phyloP scores from a whole-genome alignment of 2,329 filamentous ascomycete genomes.

The Diaporthe vaccinii region DNA sequence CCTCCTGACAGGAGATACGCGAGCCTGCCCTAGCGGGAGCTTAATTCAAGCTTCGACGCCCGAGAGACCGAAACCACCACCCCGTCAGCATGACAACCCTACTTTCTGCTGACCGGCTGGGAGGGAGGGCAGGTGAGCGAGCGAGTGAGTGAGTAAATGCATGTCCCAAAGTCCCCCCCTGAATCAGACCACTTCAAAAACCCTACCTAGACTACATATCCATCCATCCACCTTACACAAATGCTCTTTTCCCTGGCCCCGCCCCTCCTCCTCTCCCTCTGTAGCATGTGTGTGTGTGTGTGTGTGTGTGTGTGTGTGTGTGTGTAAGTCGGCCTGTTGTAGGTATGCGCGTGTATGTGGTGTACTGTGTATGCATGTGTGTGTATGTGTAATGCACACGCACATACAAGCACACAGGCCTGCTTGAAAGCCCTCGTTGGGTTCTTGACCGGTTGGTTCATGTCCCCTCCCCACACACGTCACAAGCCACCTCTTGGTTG shows the following conservation, averaged over 20 bases:
- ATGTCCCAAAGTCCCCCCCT: not conserved
- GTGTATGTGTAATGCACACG: not conserved
- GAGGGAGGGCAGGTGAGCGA: not conserved
- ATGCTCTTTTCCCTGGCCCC: not conserved
- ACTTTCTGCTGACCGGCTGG: not conserved
- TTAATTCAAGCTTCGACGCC: conserved; percentile 34
- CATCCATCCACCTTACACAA: not conserved
- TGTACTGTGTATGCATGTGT: not conserved
- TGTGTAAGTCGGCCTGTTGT: not conserved
- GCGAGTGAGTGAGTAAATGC: not conserved
- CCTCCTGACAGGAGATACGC: conserved; percentile 39
- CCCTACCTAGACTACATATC: not conserved
- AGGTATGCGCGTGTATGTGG: not conserved
- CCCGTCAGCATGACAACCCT: not conserved
- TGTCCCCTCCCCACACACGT: not conserved
- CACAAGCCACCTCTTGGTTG: not conserved
- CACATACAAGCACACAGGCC: not conserved
- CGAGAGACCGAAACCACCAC: not conserved
- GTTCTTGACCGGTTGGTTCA: conserved; percentile 16
- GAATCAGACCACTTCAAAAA: conserved; percentile 20
- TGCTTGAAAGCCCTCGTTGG: not conserved
- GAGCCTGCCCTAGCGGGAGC: conserved; percentile 39
- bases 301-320: not conserved
- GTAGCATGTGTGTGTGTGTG: not conserved
- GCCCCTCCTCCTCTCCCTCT: not conserved